Evolutionary conservation across 306 rosid species (phyloP).

Genomic region (Cucurbita argyrosperma): DNA sequence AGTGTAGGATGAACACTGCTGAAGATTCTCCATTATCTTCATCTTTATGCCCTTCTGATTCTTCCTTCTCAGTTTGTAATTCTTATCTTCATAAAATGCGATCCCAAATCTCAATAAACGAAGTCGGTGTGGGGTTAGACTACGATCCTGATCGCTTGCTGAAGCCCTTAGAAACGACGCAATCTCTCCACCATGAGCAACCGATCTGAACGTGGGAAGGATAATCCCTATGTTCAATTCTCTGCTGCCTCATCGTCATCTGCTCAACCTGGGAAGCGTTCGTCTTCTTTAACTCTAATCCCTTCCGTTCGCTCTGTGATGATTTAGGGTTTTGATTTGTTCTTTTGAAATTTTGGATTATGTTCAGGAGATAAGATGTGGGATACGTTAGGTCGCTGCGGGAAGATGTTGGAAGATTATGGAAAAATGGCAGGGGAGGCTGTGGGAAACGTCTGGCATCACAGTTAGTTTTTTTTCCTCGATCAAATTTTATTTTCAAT

Average conservation of each 20-base stretch:
- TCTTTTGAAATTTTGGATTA: background rate
- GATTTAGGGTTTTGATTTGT: background rate
- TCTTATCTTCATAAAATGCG: background rate
- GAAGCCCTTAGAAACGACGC: background rate
- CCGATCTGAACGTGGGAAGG: background rate
- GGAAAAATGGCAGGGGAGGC: constrained; percentile 43
- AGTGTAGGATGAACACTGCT: background rate
- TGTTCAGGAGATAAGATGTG: constrained; percentile 11
- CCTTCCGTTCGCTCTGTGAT: background rate
- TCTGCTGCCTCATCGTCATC: background rate
- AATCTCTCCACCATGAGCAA: background rate
- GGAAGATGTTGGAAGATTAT: constrained; percentile 39
- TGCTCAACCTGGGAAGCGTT: background rate
- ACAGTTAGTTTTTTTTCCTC: constrained; percentile 33
- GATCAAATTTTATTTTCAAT: background rate
- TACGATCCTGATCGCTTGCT: background rate
- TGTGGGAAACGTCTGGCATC: constrained; percentile 50
- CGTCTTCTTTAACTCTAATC: background rate
- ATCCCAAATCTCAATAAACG: background rate
- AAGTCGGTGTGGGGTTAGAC: background rate
- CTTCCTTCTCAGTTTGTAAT: background rate
- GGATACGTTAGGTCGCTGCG: constrained; percentile 24
- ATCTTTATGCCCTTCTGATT: background rate
- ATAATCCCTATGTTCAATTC: background rate
- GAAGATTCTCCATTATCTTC: constrained; percentile 1